Evolutionary conservation across 2,329 filamentous ascomycete genomes (phyloP), one percentile per base, ranked within the genome.

Genomic region (Hymenoscyphus repandus): DNA sequence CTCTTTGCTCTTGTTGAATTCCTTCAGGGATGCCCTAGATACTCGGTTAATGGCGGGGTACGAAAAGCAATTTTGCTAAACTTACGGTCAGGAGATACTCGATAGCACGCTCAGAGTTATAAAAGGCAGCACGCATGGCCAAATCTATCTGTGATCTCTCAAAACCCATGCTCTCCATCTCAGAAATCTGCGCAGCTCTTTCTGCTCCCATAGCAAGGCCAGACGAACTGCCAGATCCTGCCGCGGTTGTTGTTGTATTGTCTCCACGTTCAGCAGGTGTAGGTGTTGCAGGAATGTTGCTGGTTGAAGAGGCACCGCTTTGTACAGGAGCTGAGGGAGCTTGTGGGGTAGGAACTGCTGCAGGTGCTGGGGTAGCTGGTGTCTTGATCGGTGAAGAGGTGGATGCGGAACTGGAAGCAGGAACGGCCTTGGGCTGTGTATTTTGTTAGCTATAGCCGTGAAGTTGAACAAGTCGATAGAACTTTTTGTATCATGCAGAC

Each of bases 401-500:
- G 47, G 84, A 79, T 39, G 78, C 74, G 59, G 73, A 60, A 36
- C 44, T 46, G 18, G 45, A 40, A 20, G 73, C 71, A 34, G 74
- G 66, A 18, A 69, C 67, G 50, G 77, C 72, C 76, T 96, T 96
- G 59, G 88, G 86, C 83, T 92, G 47, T 46, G 44, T 47, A 32
- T 45, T 53, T 68, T 56, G 68, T 56, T 56, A n/a, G 37, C 31
- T 31, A 15, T 37, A 17, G 22, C 17, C 31, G 17, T 10, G 7
- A 2, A 34, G 12, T 17, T 11, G 17, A n/a, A 18, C 2, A 7
- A 13, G 10, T 30, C 17, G 32, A 56, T 22, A 70, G 57, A 75
- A 95, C 91, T 88, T 97, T 97, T 68, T 89, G 90, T 64, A 95
- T 85, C 84, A 99, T 96, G 75, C 93, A 99, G 54, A 99, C 93